Percentiles rank a stretch among this genome's conserved stretches.
These are phyloP conservation scores for Aspergillus terreus DNA, from an alignment of 2,329 filamentous ascomycete genomes.

Conservation along the genomic window DNA sequence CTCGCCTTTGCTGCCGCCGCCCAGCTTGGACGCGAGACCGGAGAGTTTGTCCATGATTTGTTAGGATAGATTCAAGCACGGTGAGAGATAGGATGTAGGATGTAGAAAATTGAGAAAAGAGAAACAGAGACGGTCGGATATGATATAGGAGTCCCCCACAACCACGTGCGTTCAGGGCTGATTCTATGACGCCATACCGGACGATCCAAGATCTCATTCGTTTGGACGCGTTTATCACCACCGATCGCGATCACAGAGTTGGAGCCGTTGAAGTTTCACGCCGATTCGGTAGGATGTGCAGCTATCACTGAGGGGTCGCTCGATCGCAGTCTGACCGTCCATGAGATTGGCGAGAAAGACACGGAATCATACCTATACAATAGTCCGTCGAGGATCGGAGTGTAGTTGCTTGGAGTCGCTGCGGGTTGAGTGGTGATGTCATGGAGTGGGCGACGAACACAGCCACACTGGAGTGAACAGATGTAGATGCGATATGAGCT, in stretches of 20 bases:
- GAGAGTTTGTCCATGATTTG: constrained; percentile 26
- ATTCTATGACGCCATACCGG: not conserved
- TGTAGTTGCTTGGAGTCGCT: no score
- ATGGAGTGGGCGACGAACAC: not conserved
- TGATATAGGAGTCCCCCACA: no score
- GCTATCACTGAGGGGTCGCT: not conserved
- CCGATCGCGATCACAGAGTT: not conserved
- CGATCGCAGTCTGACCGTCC: no score
- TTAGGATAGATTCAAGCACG: not conserved
- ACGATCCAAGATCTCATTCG: not conserved
- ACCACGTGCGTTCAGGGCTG: not conserved
- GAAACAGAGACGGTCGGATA: not conserved
- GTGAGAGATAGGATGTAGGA: not conserved
- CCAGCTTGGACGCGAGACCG: constrained; percentile 27
- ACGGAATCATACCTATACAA: no score
- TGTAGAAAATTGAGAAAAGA: not conserved
- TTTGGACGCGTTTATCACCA: not conserved
- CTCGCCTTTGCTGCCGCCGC: constrained; percentile 14
- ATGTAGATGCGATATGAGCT: no score
- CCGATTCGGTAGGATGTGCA: not conserved
- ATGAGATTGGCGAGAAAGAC: no score
- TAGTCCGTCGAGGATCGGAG: no score
- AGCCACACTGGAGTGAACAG: no score
- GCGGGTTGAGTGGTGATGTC: not conserved
- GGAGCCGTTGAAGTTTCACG: not conserved